Percentiles rank a stretch among this genome's conserved stretches.
Evolutionary conservation across 306 rosid genomes (phyloP).

Genomic region (Sophora flavescens): DNA sequence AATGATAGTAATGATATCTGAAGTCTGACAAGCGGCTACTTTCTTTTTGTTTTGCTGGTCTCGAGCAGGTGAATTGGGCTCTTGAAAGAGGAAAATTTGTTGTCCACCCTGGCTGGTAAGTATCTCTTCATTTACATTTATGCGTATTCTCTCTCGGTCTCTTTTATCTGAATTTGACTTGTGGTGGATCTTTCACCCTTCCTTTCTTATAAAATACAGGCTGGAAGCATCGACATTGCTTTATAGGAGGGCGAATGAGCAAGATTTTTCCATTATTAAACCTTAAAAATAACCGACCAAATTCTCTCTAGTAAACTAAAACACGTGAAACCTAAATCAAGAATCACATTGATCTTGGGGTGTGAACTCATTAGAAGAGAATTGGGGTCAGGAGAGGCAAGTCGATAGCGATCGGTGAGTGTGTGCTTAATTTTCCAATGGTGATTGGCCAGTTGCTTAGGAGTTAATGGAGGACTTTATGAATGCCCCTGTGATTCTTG

Average conservation of each 20-base stretch:
- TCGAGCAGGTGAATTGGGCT: constrained; percentile 96
- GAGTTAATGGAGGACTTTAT: constrained; percentile 38
- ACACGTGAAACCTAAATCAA: constrained; percentile 53
- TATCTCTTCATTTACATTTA: constrained; percentile 9
- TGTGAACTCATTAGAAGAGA: constrained; percentile 47
- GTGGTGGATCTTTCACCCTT: constrained; percentile 35
- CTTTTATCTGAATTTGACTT: constrained; percentile 41
- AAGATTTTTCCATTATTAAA: constrained; percentile 87
- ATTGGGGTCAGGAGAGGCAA: constrained; percentile 47
- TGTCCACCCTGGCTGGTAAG: constrained; percentile 97
- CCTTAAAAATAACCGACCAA: constrained; percentile 56
- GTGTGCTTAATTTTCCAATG: constrained; percentile 23
- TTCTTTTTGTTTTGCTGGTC: constrained; percentile 34
- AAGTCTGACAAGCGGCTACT: constrained; percentile 15
- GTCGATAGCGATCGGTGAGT: constrained; percentile 36
- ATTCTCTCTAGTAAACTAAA: constrained; percentile 59
- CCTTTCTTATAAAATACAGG: constrained; percentile 63
- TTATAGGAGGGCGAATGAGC: constrained; percentile 96
- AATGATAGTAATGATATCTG: neutral
- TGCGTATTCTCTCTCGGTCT: neutral
- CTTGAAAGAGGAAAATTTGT: constrained; percentile 74
- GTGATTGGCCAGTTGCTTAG: constrained; percentile 37
- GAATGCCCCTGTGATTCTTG: constrained; percentile 20
- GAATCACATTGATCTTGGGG: constrained; percentile 50
- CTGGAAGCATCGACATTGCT: constrained; percentile 99